Conservation (phyloP, 2,329 filamentous ascomycete species). For the Verticillium alfalfae region DNA sequence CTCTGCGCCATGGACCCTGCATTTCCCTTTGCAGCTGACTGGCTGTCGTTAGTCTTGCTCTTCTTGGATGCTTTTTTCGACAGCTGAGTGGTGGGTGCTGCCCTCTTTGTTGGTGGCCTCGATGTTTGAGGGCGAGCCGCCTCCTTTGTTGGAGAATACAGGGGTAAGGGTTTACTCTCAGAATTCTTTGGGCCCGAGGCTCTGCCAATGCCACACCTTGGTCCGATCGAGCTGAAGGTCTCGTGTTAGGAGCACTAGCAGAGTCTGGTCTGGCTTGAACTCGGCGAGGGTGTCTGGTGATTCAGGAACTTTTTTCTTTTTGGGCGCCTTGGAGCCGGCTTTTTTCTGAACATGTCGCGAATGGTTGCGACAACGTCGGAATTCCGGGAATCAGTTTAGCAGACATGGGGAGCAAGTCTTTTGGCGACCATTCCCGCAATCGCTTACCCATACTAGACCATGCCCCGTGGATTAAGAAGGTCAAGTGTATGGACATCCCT, state of each 20-base stretch:
- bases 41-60: conserved; percentile 17
- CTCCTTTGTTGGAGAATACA: conserved; percentile 28
- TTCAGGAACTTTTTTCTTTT: conserved; percentile 9
- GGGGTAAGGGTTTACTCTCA: conserved; percentile 5
- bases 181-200: not conserved
- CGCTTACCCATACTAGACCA: conserved; percentile 65
- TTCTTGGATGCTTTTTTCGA: conserved; percentile 28
- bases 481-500: conserved; percentile 56
- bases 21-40: conserved; percentile 21
- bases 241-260: not conserved
- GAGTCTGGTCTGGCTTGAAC: not conserved
- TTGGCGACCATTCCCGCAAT: conserved; percentile 58
- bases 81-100: conserved; percentile 3
- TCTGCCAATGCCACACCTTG: not conserved
- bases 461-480: conserved; percentile 69
- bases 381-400: conserved; percentile 84
- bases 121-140: conserved; percentile 1
- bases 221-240: not conserved
- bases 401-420: conserved; percentile 67
- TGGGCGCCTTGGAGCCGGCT: conserved; percentile 24
- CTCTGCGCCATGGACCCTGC: conserved; percentile 33
- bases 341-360: conserved; percentile 83
- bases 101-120: conserved; percentile 11
- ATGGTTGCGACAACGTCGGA: conserved; percentile 77
- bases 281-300: not conserved